Evolutionary conservation across 1,284 basidiomycete species (phyloP).

Genomic region (Cryptococcus sp.): DNA sequence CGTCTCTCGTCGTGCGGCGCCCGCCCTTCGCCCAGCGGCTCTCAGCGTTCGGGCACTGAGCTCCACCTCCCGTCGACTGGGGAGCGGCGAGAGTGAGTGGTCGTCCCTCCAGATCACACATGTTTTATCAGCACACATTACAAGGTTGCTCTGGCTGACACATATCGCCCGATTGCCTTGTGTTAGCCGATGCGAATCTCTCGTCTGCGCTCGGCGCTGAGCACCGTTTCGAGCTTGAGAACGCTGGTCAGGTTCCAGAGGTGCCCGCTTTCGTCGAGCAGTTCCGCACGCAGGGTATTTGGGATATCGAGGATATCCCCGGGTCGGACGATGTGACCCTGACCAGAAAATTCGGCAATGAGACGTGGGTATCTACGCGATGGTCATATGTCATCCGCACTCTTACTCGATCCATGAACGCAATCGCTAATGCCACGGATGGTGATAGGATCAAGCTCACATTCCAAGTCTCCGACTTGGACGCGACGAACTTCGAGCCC

Average conservation of each 20-base stretch:
- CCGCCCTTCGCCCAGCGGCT: constrained; percentile 8
- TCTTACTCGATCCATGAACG: neutral
- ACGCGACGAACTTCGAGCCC: constrained; percentile 31
- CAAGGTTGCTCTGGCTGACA: neutral
- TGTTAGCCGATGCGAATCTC: constrained; percentile 54
- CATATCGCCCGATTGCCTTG: neutral
- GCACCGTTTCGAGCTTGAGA: constrained; percentile 78
- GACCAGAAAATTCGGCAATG: constrained; percentile 83
- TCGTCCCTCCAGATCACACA: neutral
- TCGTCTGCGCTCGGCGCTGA: constrained; percentile 77
- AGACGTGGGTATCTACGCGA: constrained; percentile 63
- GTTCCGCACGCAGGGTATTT: constrained; percentile 74
- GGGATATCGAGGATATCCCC: constrained; percentile 75
- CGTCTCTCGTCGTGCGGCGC: constrained; percentile 20
- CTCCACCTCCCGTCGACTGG: constrained; percentile 34
- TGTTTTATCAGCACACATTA: too few relatives aligned
- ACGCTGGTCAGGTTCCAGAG: constrained; percentile 56
- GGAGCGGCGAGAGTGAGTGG: constrained; percentile 49
- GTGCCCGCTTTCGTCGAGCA: constrained; percentile 73
- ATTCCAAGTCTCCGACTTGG: constrained; percentile 53
- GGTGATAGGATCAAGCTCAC: constrained; percentile 47
- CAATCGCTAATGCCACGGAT: constrained; percentile 5
- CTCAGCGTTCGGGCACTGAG: constrained; percentile 32
- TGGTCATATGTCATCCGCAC: neutral
- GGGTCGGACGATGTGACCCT: constrained; percentile 84